phyloP scores from a whole-genome alignment of 768 basidiomycete genomes.

The Porphyrellus cyaneotinctus region DNA sequence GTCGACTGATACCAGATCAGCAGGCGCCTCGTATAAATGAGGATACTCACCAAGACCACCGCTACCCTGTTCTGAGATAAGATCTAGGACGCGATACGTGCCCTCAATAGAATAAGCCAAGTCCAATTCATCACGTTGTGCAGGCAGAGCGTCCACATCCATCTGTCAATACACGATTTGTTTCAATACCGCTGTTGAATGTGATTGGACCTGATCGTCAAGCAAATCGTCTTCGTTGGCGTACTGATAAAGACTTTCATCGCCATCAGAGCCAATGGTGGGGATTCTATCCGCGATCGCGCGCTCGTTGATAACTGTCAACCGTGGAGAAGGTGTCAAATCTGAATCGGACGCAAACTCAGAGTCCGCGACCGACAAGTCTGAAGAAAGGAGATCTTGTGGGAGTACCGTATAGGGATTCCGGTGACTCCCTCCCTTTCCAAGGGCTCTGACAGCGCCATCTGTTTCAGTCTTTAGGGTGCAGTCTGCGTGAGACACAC shows the following conservation, averaged over 20 bases:
- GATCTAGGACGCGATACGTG: slow-evolving; percentile 52
- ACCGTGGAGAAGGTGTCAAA: slow-evolving; percentile 1
- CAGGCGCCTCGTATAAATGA: neutral
- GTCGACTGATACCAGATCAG: slow-evolving; percentile 41
- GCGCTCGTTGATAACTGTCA: neutral
- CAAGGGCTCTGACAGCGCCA: slow-evolving; percentile 8
- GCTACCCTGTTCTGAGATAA: slow-evolving; percentile 48
- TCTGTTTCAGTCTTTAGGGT: neutral
- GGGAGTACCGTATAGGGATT: neutral
- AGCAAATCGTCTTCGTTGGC: slow-evolving; percentile 10
- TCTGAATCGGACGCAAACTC: neutral
- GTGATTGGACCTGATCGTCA: slow-evolving; percentile 3
- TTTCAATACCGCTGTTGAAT: neutral
- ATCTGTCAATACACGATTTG: slow-evolving; percentile 13
- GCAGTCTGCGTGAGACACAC: neutral
- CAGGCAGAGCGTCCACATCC: slow-evolving; percentile 6
- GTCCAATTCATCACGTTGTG: slow-evolving; percentile 16
- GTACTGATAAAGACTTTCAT: slow-evolving; percentile 17
- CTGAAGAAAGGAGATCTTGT: neutral
- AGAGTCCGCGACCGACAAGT: slow-evolving; percentile 6
- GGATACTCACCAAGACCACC: slow-evolving; percentile 45
- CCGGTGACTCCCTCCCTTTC: neutral
- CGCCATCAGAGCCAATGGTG: slow-evolving; percentile 1
- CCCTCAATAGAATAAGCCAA: slow-evolving; percentile 35
- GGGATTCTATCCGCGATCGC: neutral